Percentiles rank a stretch among this genome's conserved stretches.
Evolutionary conservation across 768 basidiomycete genomes (phyloP).

Genomic region (Agaricus blazei): DNA sequence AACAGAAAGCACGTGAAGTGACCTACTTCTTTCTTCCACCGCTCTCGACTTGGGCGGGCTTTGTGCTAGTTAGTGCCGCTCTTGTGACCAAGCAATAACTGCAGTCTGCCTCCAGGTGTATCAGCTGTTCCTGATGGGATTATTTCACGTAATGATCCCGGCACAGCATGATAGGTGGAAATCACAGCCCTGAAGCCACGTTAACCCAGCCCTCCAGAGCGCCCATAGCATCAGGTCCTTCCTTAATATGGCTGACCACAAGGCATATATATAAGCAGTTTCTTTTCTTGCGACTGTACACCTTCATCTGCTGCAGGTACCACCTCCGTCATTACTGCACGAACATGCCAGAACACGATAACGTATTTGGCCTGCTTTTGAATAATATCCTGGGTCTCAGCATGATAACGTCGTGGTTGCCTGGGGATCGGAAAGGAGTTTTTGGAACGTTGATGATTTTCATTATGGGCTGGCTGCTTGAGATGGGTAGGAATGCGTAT

Average conservation of each 20-base stretch:
- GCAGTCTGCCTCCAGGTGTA: background rate
- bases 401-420: slow-evolving; percentile 6
- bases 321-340: too few relatives aligned
- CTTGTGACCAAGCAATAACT: background rate
- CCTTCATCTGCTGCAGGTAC: background rate
- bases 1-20: too few relatives aligned
- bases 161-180: background rate
- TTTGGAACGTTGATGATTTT: slow-evolving; percentile 5
- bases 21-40: too few relatives aligned
- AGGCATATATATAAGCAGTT: background rate
- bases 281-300: background rate
- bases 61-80: background rate
- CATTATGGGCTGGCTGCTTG: slow-evolving; percentile 9
- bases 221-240: background rate
- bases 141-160: background rate
- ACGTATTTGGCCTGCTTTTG: background rate
- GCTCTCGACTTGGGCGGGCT: too few relatives aligned
- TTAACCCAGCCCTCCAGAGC: background rate
- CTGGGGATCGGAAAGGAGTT: background rate
- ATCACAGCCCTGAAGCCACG: background rate
- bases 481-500: slow-evolving; percentile 8
- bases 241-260: background rate
- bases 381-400: slow-evolving; percentile 4
- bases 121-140: background rate
- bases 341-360: background rate